These are phyloP conservation scores for Syzygium oleosum DNA, from an alignment of 345 rosid species.

Conservation along the genomic window DNA sequence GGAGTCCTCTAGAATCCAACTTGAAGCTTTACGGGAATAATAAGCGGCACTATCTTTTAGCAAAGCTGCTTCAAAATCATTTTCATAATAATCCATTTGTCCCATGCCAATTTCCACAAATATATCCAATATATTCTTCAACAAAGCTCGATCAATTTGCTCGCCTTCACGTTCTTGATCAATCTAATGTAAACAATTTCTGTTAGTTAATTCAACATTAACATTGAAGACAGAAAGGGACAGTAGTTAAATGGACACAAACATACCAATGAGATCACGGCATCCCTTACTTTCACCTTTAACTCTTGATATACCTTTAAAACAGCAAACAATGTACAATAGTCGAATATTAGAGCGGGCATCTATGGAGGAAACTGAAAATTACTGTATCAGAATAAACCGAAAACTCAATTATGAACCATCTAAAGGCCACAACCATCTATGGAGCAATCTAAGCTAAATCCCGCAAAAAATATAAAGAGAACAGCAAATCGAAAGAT, in stretches of 20 bases:
- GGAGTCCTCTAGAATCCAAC: constrained; percentile 51
- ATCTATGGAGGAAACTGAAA: not conserved
- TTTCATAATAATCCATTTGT: constrained; percentile 31
- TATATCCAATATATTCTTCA: constrained; percentile 52
- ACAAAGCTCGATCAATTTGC: constrained; percentile 49
- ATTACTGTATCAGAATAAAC: not conserved
- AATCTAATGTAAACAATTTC: constrained; percentile 17
- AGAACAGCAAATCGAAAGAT: not conserved
- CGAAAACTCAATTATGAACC: not conserved
- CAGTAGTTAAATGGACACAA: not conserved
- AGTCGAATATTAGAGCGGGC: not conserved
- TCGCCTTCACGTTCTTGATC: constrained; percentile 57
- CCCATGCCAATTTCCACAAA: constrained; percentile 62
- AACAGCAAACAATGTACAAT: not conserved
- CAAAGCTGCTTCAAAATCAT: constrained; percentile 55
- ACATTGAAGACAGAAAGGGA: not conserved
- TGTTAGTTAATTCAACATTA: not conserved
- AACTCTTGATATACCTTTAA: constrained; percentile 40
- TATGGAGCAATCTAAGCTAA: not conserved
- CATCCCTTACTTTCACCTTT: constrained; percentile 37
- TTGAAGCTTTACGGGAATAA: constrained; percentile 64
- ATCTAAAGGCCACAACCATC: not conserved
- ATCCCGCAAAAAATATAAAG: not conserved
- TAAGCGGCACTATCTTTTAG: constrained; percentile 46
- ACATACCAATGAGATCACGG: constrained; percentile 49